Base-by-base conservation (phyloP, 2,329 filamentous ascomycete genomes). In the Xylariaceae sp. region DNA sequence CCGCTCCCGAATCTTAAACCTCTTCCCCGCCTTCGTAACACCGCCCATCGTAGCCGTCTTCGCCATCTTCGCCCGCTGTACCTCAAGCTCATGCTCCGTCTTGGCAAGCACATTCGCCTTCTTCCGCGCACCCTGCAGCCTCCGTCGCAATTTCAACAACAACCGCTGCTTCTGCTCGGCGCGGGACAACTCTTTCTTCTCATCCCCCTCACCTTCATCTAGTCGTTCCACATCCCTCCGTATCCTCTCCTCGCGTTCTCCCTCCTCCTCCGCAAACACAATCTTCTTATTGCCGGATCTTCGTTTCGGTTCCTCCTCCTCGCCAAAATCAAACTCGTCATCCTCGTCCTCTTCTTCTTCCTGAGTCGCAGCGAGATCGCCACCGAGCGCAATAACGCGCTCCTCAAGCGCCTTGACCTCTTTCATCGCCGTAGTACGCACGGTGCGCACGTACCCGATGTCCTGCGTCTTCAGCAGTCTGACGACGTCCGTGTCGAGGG, bases 401-500 rank as follows among this genome's bases (percentile, higher is more conserved):
- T 83, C 77, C 73, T 86, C 80, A 30, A 88, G 69, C 56, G 68
- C 72, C 47, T 76, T 75, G 1, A 86, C 80, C 64, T 88, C 83
- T 69, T 86, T 86, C 59, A 75, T 70, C 2, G 81, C 77, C 30
- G 85, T 77, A 64, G 85, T 86, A 58, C 82, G 76, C 77, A 84
- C 82, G 18, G 84, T 86, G 62, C 86, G 76, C 30, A 88, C 71
- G 70, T 88, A 88, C 2, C 81, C 85, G 35, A 86, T 71, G 68
- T 89, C 86, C 73, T 89, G 86, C 1, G 85, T 88, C 76, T 88
- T 89, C 63, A 88, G 79, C 18, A 88, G 74, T 17, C 85, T 77
- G 23, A 85, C 82, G 1, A 79, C 78, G 18, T 88, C 82, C 44
- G 82, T 70, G 53, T 80, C 77, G 70, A 88, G 69, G 2, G 77